phyloP scores from a whole-genome alignment of 768 basidiomycete species.

The Lactarius hatsudake region DNA sequence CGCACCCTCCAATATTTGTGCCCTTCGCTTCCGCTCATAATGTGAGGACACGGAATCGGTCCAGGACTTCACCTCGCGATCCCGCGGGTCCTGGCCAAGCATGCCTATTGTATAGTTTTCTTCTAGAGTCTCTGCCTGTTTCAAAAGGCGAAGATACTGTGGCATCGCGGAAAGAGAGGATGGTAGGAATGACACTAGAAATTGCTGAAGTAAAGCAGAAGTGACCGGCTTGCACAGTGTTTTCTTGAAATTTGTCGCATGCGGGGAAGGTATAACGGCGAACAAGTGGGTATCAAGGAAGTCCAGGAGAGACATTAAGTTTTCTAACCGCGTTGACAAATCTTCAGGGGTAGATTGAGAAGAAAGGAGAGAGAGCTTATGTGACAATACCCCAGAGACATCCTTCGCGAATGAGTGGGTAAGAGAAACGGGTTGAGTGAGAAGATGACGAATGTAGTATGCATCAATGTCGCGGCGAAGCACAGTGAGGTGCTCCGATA shows the following conservation, averaged over 20 bases:
- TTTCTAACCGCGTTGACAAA: conserved; percentile 46
- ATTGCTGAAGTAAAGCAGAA: conserved; percentile 56
- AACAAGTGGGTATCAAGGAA: conserved; percentile 64
- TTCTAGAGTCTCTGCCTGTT: conserved; percentile 67
- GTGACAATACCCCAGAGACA: conserved; percentile 36
- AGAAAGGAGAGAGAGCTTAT: conserved; percentile 49
- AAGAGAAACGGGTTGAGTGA: conserved; percentile 52
- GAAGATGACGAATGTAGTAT: conserved; percentile 56
- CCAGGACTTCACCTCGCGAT: conserved; percentile 65
- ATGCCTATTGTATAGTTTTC: conserved; percentile 47
- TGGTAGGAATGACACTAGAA: conserved; percentile 71
- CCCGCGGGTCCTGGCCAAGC: conserved; percentile 47
- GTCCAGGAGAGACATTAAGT: conserved; percentile 53
- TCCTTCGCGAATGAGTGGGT: conserved; percentile 37
- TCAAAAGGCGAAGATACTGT: conserved; percentile 55
- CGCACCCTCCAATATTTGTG: conserved; percentile 60
- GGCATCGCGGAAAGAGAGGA: conserved; percentile 58
- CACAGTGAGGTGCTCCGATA: conserved; percentile 54
- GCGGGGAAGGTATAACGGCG: conserved; percentile 48
- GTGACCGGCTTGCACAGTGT: conserved; percentile 61
- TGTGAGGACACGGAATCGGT: conserved; percentile 62
- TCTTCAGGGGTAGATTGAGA: conserved; percentile 42
- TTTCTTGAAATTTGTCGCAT: conserved; percentile 47
- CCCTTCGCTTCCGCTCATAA: conserved; percentile 75
- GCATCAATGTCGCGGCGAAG: conserved; percentile 63